A percentile compares a stretch with the other conserved stretches of the same genome.
These are phyloP conservation scores for Trichophyton simii DNA, from an alignment of 2,329 filamentous ascomycete genomes.

Conservation along the genomic window DNA sequence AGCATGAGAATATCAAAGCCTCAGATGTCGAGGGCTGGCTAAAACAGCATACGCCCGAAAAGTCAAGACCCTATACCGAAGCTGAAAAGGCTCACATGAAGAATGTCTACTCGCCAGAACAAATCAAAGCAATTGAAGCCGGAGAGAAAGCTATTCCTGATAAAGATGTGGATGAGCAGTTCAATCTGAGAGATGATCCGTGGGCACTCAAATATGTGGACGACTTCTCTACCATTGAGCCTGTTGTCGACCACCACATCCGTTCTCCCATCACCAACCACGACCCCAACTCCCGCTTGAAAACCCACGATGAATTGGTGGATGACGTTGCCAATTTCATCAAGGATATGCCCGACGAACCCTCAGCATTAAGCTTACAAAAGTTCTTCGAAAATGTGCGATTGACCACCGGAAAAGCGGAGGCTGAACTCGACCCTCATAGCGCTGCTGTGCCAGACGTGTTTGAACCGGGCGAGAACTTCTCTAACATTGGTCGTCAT, in stretches of 20 bases:
- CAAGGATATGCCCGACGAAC: conserved; percentile 39
- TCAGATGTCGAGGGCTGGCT: conserved; percentile 15
- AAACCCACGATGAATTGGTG: conserved; percentile 49
- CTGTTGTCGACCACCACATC: conserved; percentile 61
- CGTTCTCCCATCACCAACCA: conserved; percentile 39
- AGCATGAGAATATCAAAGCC: conserved; percentile 28
- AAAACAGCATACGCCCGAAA: conserved; percentile 16
- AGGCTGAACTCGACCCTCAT: conserved; percentile 38
- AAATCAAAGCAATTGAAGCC: conserved; percentile 68
- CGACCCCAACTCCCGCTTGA: conserved; percentile 48
- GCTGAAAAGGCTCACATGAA: conserved; percentile 52
- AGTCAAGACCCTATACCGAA: conserved; percentile 49
- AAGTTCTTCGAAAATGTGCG: conserved; percentile 36
- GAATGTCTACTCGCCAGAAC: conserved; percentile 63
- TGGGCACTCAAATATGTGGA: conserved; percentile 67
- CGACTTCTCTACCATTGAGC: conserved; percentile 65
- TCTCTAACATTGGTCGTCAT: conserved; percentile 14
- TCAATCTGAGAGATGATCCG: conserved; percentile 56
- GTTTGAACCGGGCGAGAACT: conserved; percentile 32
- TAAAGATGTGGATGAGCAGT: conserved; percentile 62
- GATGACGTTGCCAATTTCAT: conserved; percentile 41
- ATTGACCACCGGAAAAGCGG: conserved; percentile 39
- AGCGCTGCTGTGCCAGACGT: conserved; percentile 41
- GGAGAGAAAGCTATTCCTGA: conserved; percentile 65
- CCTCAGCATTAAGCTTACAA: conserved; percentile 31